Evolutionary conservation across 148 eudicot genomes (phyloP).

Genomic region (Pharnaceum exiguum): DNA sequence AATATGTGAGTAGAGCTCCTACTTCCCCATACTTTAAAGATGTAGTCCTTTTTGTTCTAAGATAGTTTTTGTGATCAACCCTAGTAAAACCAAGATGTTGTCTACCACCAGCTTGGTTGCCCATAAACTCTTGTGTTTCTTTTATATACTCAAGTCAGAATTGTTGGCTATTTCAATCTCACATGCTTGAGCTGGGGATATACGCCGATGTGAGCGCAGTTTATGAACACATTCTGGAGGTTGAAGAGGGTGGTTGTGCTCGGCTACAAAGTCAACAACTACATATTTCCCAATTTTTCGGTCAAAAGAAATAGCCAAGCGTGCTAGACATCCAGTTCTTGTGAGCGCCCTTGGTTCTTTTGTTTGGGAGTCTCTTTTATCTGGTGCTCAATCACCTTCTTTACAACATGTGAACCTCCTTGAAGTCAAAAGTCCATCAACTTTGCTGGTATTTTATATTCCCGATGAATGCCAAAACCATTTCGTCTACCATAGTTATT

Average conservation of each 20-base stretch:
- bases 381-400: neutral
- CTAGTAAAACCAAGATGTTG: slow-evolving; percentile 9
- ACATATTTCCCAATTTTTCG: neutral
- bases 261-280: slow-evolving; percentile 14
- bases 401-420: neutral
- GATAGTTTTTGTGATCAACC: slow-evolving; percentile 11
- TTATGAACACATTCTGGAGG: slow-evolving; percentile 13
- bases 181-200: slow-evolving; percentile 12
- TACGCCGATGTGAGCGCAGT: slow-evolving; percentile 25
- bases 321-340: slow-evolving; percentile 31
- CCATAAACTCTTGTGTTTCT: too few species aligned
- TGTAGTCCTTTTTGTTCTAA: slow-evolving; percentile 10
- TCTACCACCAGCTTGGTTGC: slow-evolving; percentile 7
- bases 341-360: slow-evolving; percentile 7
- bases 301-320: slow-evolving; percentile 19
- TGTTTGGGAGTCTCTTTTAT: neutral
- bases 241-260: slow-evolving; percentile 23
- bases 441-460: neutral
- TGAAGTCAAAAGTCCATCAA: neutral
- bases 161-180: too few species aligned
- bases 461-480: neutral
- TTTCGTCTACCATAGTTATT: neutral
- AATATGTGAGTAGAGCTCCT: slow-evolving; percentile 23
- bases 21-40: slow-evolving; percentile 26
- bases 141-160: too few species aligned